A percentile compares a stretch with the other conserved stretches of the same genome.
These are phyloP conservation scores for Globisporangium perplexum DNA, from an alignment of 352 stramenopile species.

Conservation along the genomic window DNA sequence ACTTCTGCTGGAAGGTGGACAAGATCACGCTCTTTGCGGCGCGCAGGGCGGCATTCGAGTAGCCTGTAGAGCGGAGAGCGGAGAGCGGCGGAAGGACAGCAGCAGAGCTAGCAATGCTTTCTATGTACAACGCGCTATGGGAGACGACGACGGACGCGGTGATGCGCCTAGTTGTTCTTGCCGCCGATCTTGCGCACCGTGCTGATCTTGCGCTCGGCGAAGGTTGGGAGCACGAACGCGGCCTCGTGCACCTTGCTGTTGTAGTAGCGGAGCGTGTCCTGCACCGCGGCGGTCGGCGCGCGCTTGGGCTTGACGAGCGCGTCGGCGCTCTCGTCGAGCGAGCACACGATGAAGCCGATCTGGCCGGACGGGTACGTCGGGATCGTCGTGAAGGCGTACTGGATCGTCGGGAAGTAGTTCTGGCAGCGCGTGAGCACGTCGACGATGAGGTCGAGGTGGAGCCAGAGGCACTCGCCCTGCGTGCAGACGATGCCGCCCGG, in stretches of 20 bases:
- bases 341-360: constrained; percentile 97
- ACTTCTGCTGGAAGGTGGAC: constrained; percentile 75
- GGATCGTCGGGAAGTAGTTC: constrained; percentile 91
- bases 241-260: constrained; percentile 91
- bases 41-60: background rate
- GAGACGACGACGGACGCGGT: background rate
- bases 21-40: constrained; percentile 77
- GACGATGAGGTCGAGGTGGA: constrained; percentile 96
- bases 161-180: constrained; percentile 10
- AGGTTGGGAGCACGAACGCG: constrained; percentile 95
- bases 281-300: constrained; percentile 40
- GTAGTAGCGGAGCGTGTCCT: constrained; percentile 92
- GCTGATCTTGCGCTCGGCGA: constrained; percentile 86
- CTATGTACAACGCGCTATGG: background rate
- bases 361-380: constrained; percentile 98
- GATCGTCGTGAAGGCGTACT: constrained; percentile 99
- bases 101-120: background rate
- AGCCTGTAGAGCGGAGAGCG: too few species aligned
- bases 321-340: constrained; percentile 55
- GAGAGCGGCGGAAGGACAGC: too few species aligned
- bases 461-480: constrained; percentile 97
- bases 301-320: constrained; percentile 70
- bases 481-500: constrained; percentile 86
- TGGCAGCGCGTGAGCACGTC: constrained; percentile 91
- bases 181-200: constrained; percentile 53